Evolutionary conservation across 805 yeast genomes (phyloP).

Genomic region (Cyberlindnera mississippiensis): DNA sequence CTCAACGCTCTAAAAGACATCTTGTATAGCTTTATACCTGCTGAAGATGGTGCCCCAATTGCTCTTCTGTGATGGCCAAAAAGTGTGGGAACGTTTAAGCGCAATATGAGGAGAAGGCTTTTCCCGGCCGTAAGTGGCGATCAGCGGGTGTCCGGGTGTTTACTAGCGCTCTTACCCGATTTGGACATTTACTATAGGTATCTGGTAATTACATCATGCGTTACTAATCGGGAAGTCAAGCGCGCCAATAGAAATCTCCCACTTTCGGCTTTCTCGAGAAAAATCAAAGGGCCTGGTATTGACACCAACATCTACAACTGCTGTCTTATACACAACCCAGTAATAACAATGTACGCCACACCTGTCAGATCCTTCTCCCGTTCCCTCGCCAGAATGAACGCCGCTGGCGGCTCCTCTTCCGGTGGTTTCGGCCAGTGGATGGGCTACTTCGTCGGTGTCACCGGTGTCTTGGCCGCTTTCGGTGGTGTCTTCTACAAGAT

Average conservation of each 20-base stretch:
- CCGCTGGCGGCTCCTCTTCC: conserved; percentile 13
- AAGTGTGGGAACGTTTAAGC: too few relatives aligned
- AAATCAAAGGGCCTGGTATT: not conserved
- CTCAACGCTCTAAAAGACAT: conserved; percentile 8
- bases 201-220: not conserved
- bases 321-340: not conserved
- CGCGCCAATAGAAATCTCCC: conserved; percentile 11
- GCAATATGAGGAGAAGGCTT: too few relatives aligned
- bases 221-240: conserved; percentile 18
- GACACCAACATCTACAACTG: not conserved
- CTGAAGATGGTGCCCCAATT: too few relatives aligned
- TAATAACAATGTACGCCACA: conserved; percentile 26
- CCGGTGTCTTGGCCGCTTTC: conserved; percentile 21
- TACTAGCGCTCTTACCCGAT: not conserved
- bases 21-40: not conserved
- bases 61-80: too few relatives aligned
- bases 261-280: not conserved
- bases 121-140: too few relatives aligned
- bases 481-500: conserved; percentile 25
- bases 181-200: not conserved
- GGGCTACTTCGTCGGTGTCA: conserved; percentile 25
- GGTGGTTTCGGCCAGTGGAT: conserved; percentile 25
- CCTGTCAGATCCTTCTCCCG: conserved; percentile 25
- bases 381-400: conserved; percentile 25
- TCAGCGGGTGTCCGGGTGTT: too few relatives aligned